Evolutionary conservation across 768 basidiomycete species (phyloP).

Genomic region (Tricholoma terreum): DNA sequence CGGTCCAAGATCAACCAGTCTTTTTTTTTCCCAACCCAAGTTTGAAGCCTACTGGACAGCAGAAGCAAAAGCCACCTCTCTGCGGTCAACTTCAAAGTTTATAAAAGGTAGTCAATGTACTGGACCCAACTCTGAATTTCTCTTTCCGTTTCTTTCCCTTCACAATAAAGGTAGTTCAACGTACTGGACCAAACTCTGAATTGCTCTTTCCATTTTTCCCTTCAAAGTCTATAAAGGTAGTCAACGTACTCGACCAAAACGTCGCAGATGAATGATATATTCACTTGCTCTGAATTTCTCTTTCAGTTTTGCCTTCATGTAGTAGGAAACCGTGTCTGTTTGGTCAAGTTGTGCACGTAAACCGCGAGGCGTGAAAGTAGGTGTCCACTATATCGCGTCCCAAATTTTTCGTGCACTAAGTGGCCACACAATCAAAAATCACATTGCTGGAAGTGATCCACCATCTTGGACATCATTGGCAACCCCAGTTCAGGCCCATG

Average conservation of each 20-base stretch:
- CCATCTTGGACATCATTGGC: not conserved
- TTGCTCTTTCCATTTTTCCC: not conserved
- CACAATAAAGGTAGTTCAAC: too few relatives aligned
- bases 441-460: not conserved
- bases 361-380: slow-evolving; percentile 12
- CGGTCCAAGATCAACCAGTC: slow-evolving; percentile 33
- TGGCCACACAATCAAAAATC: slow-evolving; percentile 15
- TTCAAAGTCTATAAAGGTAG: too few relatives aligned
- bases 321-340: slow-evolving; percentile 25
- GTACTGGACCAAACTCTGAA: not conserved
- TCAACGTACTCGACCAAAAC: too few relatives aligned
- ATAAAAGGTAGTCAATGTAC: slow-evolving; percentile 6
- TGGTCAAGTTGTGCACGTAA: slow-evolving; percentile 21
- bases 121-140: not conserved
- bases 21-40: slow-evolving; percentile 20
- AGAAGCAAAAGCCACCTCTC: not conserved
- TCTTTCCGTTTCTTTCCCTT: too few relatives aligned
- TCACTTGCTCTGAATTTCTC: slow-evolving; percentile 3
- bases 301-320: slow-evolving; percentile 24
- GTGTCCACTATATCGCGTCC: slow-evolving; percentile 17
- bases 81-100: slow-evolving; percentile 12
- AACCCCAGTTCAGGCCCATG: not conserved
- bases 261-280: not conserved
- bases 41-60: slow-evolving; percentile 14
- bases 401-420: not conserved